Evolutionary conservation across 2,329 filamentous ascomycete species (phyloP).

Genomic region (Fusarium mundagurra): DNA sequence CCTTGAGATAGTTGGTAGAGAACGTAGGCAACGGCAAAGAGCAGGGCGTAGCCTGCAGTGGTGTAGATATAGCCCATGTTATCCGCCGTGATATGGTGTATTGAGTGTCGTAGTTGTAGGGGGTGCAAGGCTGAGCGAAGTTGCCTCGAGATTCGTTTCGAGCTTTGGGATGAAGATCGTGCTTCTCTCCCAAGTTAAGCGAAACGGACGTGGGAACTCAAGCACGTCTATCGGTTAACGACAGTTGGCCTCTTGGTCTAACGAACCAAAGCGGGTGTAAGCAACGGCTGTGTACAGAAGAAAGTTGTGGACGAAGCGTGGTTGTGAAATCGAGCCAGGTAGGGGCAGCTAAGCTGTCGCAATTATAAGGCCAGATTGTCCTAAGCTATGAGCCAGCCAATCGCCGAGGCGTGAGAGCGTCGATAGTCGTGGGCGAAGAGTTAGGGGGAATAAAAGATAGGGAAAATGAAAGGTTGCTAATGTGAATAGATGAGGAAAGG

Average conservation of each 20-base stretch:
- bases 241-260: conserved; percentile 1
- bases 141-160: conserved; percentile 23
- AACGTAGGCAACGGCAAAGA: conserved; percentile 50
- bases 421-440: conserved; percentile 6
- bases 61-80: conserved; percentile 51
- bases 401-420: conserved; percentile 28
- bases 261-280: not conserved
- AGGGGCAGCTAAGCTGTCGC: conserved; percentile 34
- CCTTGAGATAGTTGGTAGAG: conserved; percentile 49
- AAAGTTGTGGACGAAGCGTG: conserved; percentile 10
- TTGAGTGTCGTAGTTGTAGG: conserved; percentile 7
- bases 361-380: conserved; percentile 49
- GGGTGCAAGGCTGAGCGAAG: conserved; percentile 12
- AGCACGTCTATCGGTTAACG: conserved; percentile 1
- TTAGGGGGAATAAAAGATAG: not conserved
- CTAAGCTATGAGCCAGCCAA: conserved; percentile 37
- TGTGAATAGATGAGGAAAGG: conserved; percentile 32
- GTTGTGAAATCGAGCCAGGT: conserved; percentile 20
- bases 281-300: conserved; percentile 10
- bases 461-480: conserved; percentile 8
- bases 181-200: conserved; percentile 1
- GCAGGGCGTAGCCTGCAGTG: conserved; percentile 49
- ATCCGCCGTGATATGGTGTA: conserved; percentile 46
- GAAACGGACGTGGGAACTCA: conserved; percentile 9
- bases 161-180: conserved; percentile 17